Base-by-base conservation (phyloP, 768 basidiomycete genomes). In the Boletellus sp. region DNA sequence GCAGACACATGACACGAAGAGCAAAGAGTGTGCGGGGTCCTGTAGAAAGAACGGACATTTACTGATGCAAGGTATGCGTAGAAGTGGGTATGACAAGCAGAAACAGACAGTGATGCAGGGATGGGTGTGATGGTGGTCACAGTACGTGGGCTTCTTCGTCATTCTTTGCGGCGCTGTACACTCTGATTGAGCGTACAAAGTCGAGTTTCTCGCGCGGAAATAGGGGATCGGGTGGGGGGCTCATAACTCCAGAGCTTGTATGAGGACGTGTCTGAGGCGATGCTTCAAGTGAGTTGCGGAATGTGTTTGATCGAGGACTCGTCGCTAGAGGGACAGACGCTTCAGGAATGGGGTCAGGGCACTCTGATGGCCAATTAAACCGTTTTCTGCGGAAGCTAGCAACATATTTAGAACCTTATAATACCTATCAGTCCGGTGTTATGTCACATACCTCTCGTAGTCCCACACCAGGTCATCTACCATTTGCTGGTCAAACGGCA, bases 331-430 rank as follows among this genome's bases (percentile, higher is more conserved):
- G 61, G 28, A 54, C 59, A 37, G 55, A 55, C 31, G 23, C 33
- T 7, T 69, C 70, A 26, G 62, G 26, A 41, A 63, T 62, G 47
- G 57, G 57, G 52, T 73, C 72, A 43, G 70, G 61, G 26, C 66
- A 62, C 38, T 78, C 76, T 35, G 74, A 68, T 6, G 84, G 83
- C 85, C 84, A 87, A 57, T 85, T 79, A 62, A 87, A 79, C 36
- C 86, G 79, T 48, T 71, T 71, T 45, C 84, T 78, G 35, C 81
- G 79, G 70, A 86, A 87, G 51, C 86, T 88, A 58, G 44, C 9
- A 53, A 48, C 13, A 28, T 19, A 36, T 44, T 50, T n/a, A 40
- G 44, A 10, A 45, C 57, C 47, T 54, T 35, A 15, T 28, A 42
- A 58, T 28, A 34, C 47, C 32, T 19, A 48, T 41, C 35, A 44